A percentile compares a stretch with the other conserved stretches of the same genome.
Evolutionary conservation across 2,329 filamentous ascomycete species (phyloP).

Genomic region (Fusarium sororula): DNA sequence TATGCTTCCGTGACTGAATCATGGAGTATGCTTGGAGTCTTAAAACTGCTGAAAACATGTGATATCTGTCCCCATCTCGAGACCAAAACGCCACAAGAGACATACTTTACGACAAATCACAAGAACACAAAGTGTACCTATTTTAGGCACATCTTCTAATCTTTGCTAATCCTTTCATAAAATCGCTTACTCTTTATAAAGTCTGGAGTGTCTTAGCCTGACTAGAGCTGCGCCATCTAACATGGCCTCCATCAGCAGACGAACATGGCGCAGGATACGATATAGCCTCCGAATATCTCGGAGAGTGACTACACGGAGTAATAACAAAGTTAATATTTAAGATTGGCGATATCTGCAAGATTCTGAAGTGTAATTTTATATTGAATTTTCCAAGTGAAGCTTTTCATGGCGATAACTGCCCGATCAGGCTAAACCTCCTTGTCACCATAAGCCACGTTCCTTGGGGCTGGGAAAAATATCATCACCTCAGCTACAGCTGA

Average conservation of each 20-base stretch:
- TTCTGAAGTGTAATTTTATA: background rate
- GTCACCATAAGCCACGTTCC: constrained; percentile 1
- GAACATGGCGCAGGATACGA: background rate
- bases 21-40: background rate
- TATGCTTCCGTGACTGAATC: background rate
- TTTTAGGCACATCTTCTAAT: background rate
- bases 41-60: background rate
- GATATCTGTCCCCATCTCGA: background rate
- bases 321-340: background rate
- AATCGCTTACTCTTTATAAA: background rate
- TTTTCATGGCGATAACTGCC: constrained; percentile 12
- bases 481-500: background rate
- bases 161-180: background rate
- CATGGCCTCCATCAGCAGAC: background rate
- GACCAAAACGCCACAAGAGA: background rate
- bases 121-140: background rate
- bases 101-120: background rate
- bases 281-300: background rate
- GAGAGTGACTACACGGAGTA: background rate
- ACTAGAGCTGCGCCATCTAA: constrained; percentile 4
- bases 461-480: background rate
- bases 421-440: constrained; percentile 18
- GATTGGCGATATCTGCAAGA: background rate
- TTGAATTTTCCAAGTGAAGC: constrained; percentile 1
- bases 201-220: background rate